Base-by-base conservation (phyloP, 768 basidiomycete species). In the Lyophyllum decastes region DNA sequence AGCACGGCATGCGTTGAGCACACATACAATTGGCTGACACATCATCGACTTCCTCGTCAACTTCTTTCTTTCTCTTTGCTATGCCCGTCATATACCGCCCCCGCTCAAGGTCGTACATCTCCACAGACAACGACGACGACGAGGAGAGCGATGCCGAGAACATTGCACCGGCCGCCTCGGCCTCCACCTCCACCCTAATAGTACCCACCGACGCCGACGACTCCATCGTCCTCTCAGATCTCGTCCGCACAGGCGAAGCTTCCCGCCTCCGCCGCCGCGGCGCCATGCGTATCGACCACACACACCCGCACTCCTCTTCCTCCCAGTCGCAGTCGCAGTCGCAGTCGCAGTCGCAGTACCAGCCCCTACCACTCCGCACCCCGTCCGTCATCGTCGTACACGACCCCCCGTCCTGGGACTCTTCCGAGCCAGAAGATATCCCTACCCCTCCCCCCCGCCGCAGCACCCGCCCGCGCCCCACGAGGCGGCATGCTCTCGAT, bases 181-280 rank as follows among this genome's bases (percentile, higher is more conserved):
- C 25, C 47, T 17, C 47, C 26, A 14, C 24, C 24, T 27, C 59
- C 3, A 65, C 61, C 17, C 40, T 5, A 19, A 11, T 41, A n/a
- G n/a, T 10, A 41, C 40, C 40, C 16, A 41, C 40, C 40, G 86
- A 88, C 57, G 78, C 76, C 2, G 89, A 91, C 63, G 86, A 85
- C 65, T 79, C 84, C 30, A 86, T 91, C 55, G 82, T 89, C 19
- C 80, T 90, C 45, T 88, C 87, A 1, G 89, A 90, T 69, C 79
- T 91, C 41, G 78, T 90, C 16, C 86, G 89, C 50, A 85, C 85
- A 1, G 89, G 85, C 16, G 89, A 91, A 66, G 86, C 87, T 0
- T 90, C 89, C 3, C 78, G 89, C 5, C 73, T 90, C 52, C 81
- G 89, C n/a, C 75, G 89, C 55, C 75, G 89, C 61, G 89, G 89